A percentile compares a stretch with the other conserved stretches of the same genome.
Conservation (phyloP, 768 basidiomycete species). For the Pholiota microspora region DNA sequence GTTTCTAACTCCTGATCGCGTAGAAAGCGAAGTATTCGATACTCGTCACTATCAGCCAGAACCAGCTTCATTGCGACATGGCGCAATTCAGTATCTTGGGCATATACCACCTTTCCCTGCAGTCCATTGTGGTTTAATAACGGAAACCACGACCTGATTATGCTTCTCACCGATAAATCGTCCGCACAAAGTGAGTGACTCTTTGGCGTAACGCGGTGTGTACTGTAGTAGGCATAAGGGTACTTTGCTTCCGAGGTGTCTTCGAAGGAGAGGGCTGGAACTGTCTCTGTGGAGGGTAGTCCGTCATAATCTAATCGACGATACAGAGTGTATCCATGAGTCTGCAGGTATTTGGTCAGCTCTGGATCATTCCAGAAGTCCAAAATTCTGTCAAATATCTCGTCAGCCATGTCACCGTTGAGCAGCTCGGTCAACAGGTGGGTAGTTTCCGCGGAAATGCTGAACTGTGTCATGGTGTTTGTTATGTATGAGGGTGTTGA, state of each 20-base stretch:
- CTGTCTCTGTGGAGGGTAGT: neutral
- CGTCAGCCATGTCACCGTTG: too few species aligned
- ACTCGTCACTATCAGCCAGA: constrained; percentile 20
- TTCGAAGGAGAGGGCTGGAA: neutral
- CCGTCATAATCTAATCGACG: neutral
- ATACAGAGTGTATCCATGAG: constrained; percentile 12
- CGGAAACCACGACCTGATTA: neutral
- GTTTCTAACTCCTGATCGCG: constrained; percentile 6
- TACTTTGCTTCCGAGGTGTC: constrained; percentile 3
- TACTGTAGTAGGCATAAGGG: constrained; percentile 8
- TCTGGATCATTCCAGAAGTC: constrained; percentile 6
- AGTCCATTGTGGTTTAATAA: neutral
- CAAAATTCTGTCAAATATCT: too few species aligned
- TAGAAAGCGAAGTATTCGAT: constrained; percentile 19
- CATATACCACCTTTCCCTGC: constrained; percentile 11
- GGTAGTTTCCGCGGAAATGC: too few species aligned
- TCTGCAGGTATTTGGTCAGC: constrained; percentile 6
- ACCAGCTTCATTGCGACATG: constrained; percentile 30
- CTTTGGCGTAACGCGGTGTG: neutral
- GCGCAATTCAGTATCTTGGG: constrained; percentile 18
- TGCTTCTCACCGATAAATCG: neutral
- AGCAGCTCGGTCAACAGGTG: too few species aligned
- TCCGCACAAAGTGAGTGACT: neutral
- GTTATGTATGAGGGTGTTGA: too few species aligned
- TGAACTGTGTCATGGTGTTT: too few species aligned